Base-by-base conservation (phyloP, 768 basidiomycete genomes). In the Thelephora ganbajun region DNA sequence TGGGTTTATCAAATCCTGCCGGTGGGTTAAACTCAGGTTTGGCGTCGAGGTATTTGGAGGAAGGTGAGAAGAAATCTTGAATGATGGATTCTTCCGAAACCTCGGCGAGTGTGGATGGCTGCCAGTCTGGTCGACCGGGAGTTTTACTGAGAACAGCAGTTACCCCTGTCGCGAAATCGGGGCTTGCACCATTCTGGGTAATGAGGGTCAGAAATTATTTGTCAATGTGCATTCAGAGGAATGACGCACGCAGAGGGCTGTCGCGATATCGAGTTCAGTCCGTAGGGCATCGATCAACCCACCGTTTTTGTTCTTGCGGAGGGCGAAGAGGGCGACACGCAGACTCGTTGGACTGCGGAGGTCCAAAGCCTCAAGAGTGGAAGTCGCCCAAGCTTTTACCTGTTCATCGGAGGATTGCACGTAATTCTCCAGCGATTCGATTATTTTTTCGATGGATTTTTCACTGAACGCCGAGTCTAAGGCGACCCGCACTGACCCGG, bases 271-370 rank as follows among this genome's bases (percentile, higher is more conserved):
- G 53, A 92, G 69, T 59, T 98, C 94, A 79, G 85, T 89, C 53
- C 83, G 67, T 50, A 98, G 67, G 1, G 77, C 77, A 49, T 84
- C 70, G 5, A 70, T 66, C 35, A 98, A 68, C 2, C 71, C 59
- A 69, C 80, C 63, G 1, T 65, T 63, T 55, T 69, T 76, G n/a
- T 89, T 92, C 50, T 67, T 66, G 43, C 83, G 78, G 47, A 92
- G 74, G 1, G 88, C 86, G 55, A 73, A 66, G 18, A 98, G 69
- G n/a, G 93, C 77, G 33, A 98, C 83, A 61, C 87, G 88, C 54
- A 97, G 71, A 55, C 90, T 92, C 1, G 93, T 96, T 11, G 94
- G 94, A 63, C 91, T 92, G 36, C 89, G 77, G 54, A 73, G 53
- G 35, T 75, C 67, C 49, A 99, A 65, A 30, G 67, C 66, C 12